Base-by-base conservation (phyloP, 768 basidiomycete genomes). In the Leccinum fibrillosum region DNA sequence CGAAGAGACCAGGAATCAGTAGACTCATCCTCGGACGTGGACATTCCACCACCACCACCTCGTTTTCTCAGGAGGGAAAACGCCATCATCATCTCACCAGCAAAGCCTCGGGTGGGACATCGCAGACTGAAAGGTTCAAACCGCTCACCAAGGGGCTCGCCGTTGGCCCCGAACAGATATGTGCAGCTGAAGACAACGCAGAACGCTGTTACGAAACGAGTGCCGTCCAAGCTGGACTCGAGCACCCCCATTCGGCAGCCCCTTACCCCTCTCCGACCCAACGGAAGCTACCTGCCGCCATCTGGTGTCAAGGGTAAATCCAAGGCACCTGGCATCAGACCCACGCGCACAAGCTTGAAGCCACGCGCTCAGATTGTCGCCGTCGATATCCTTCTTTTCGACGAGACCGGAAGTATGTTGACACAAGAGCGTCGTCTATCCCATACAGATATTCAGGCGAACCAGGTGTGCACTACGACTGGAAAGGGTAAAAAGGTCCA, bases 301-400 rank as follows among this genome's bases (percentile, higher is more conserved):
- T 47, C 64, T 61, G 50, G 56, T 52, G 13, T 58, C 30, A 59
- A 60, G 64, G 62, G 61, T 62, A 67, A 72, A 66, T 52, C 64
- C 59, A 65, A 64, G 61, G 32, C 54, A 39, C 35, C 58, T 54
- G 6, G 50, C 48, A 21, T 39, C 35, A 64, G 65, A 56, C 48
- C 55, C 30, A 34, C 67, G 37, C 58, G 63, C 47, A 57, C 65
- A 3, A 74, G 71, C 51, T 59, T 78, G 66, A 75, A 71, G 67
- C 73, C 78, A 7, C 73, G 74, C 42, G 75, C 79, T 1, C 81
- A 83, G 1, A 69, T 82, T 19, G 78, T 90, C 12, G 78, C 84
- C 42, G 75, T 90, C 52, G 86, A 91, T 49, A 90, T 92, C 52
- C 74, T 85, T 37, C 75, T 88, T 35, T 55, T 90, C 23, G 89